Base-by-base conservation (phyloP, 192 early-diverging fungal species). In the Cladochytrium replicatum region DNA sequence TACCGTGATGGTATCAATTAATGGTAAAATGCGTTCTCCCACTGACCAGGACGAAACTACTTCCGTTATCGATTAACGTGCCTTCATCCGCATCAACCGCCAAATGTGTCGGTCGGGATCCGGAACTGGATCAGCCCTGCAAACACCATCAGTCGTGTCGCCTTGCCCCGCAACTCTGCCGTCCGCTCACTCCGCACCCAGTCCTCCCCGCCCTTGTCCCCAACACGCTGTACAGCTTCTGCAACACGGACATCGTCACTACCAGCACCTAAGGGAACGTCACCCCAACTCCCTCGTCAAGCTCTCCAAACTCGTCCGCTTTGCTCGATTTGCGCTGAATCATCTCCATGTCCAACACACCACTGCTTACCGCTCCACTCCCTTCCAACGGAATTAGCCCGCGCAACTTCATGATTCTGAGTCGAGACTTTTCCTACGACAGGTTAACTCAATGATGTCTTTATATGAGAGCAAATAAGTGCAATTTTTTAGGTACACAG, bases 71-170 rank as follows among this genome's bases (percentile, higher is more conserved):
- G n/a, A n/a, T n/a, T n/a, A n/a, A n/a, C n/a, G n/a, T n/a, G n/a
- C 72, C 23, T 80, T 66, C 62, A 74, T 71, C 15, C 81, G 78
- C 57, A 87, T 93, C 40, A 93, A 70, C 43, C 65, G 71, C 5
- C 76, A 60, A 85, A 81, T 0, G 82, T 83, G 39, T 91, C 89
- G 1, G 75, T 66, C 11, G 91, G 85, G 61, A 94, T 85, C 8
- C 85, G 64, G 68, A 87, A 90, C 67, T 86, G 84, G 43, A 94
- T 77, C 54, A 78, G 77, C 5, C 91, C 87, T 0, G 83, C 83
- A 79, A 88, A 90, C 46, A 85, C 72, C 66, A 86, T 78, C 25
- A 94, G 31, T 0, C 78, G 67, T 34, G 82, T 71, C n/a, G 80
- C 80, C 41, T 72, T 70, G 23, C 71, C 66, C 43, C 75, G 75